phyloP scores from a whole-genome alignment of 805 yeast genomes.

The Candida tammaniensis region DNA sequence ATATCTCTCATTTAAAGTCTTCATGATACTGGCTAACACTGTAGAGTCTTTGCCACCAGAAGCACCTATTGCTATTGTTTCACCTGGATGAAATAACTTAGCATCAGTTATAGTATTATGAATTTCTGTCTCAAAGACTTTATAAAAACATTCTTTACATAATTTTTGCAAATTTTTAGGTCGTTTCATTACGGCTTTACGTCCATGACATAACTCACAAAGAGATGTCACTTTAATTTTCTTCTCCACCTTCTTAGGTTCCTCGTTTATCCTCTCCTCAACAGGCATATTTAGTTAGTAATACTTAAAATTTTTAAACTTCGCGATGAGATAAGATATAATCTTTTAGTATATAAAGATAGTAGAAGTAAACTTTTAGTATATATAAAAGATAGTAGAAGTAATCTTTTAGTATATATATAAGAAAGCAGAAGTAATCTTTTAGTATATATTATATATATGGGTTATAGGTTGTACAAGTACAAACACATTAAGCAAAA shows the following conservation, averaged over 20 bases:
- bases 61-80: conserved; percentile 93
- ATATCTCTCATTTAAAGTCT: conserved; percentile 82
- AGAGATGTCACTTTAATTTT: conserved; percentile 42
- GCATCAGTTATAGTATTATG: conserved; percentile 81
- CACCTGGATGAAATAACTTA: conserved; percentile 74
- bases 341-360: too few relatives aligned
- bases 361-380: too few relatives aligned
- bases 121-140: conserved; percentile 91
- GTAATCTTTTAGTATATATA: too few relatives aligned
- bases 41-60: conserved; percentile 99
- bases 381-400: too few relatives aligned
- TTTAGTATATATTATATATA: too few relatives aligned
- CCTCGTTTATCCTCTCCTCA: too few relatives aligned
- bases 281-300: too few relatives aligned
- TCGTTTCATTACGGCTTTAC: conserved; percentile 84
- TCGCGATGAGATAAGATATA: too few relatives aligned
- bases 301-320: too few relatives aligned
- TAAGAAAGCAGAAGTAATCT: too few relatives aligned
- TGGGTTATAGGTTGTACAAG: too few relatives aligned
- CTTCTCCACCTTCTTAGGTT: too few relatives aligned
- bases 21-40: conserved; percentile 84
- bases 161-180: conserved; percentile 90
- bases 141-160: conserved; percentile 86
- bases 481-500: conserved; percentile 16
- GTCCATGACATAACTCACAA: conserved; percentile 80